These are phyloP conservation scores for Claviceps sorghi DNA, from an alignment of 2,329 filamentous ascomycete genomes.

Conservation along the genomic window DNA sequence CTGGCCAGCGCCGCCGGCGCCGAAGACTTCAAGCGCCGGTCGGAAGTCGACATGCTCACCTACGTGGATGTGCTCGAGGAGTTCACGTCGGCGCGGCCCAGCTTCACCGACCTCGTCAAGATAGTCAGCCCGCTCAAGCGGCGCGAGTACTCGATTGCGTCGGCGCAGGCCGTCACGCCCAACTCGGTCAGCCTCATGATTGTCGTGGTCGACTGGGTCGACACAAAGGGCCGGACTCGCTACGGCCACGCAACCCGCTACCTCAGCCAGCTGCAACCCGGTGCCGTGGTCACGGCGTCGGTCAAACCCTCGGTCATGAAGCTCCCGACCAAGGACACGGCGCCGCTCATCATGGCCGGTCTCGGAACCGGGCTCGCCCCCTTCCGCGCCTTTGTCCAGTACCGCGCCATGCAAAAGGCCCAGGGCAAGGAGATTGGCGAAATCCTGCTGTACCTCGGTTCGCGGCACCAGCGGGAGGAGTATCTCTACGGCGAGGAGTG, in stretches of 20 bases:
- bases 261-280: slow-evolving; percentile 60
- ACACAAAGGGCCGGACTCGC: slow-evolving; percentile 72
- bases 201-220: slow-evolving; percentile 92
- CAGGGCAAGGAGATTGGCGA: slow-evolving; percentile 89
- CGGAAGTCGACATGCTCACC: slow-evolving; percentile 81
- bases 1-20: slow-evolving; percentile 68
- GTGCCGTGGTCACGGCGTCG: slow-evolving; percentile 71
- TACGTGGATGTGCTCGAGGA: slow-evolving; percentile 84
- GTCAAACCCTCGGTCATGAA: slow-evolving; percentile 99
- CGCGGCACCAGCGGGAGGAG: slow-evolving; percentile 93
- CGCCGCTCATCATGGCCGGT: slow-evolving; percentile 96
- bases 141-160: slow-evolving; percentile 97
- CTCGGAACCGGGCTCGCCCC: slow-evolving; percentile 95
- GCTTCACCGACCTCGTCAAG: slow-evolving; percentile 74
- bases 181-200: slow-evolving; percentile 88
- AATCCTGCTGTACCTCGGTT: slow-evolving; percentile 91
- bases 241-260: slow-evolving; percentile 90
- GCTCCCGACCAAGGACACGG: slow-evolving; percentile 72
- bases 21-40: slow-evolving; percentile 79
- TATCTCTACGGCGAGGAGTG: slow-evolving; percentile 98
- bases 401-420: slow-evolving; percentile 95
- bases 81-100: slow-evolving; percentile 76
- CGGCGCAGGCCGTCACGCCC: slow-evolving; percentile 86
- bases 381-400: slow-evolving; percentile 98
- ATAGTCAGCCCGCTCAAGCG: slow-evolving; percentile 89